Conservation (phyloP, 306 rosid genomes). For the Prunus mume region DNA sequence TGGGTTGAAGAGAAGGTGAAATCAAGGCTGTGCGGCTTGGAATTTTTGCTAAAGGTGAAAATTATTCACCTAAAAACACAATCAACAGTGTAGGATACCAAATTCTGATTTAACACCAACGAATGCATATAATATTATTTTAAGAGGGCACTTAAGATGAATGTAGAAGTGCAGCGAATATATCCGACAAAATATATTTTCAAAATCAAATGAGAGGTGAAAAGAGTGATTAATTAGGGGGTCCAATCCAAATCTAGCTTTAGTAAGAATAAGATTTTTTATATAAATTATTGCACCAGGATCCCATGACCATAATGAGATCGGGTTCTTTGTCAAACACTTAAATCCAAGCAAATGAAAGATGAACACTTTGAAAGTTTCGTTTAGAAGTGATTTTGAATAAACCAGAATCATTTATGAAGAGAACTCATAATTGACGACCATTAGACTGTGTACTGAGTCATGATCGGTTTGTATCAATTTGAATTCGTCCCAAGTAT, state of each 20-base stretch:
- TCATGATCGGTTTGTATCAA: too few relatives aligned
- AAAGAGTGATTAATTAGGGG: background rate
- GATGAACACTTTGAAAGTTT: background rate
- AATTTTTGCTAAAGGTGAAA: background rate
- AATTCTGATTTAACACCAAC: background rate
- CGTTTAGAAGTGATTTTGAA: too few relatives aligned
- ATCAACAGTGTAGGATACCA: background rate
- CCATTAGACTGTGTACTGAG: too few relatives aligned
- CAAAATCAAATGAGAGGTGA: slow-evolving; percentile 2
- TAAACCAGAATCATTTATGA: too few relatives aligned
- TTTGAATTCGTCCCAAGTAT: background rate
- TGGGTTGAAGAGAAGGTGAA: background rate
- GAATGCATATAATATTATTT: background rate
- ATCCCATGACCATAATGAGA: background rate
- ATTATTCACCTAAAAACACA: background rate
- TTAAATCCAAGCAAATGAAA: background rate
- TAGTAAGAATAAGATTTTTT: background rate
- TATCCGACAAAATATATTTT: slow-evolving; percentile 1
- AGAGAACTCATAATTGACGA: too few relatives aligned
- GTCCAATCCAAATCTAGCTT: slow-evolving; percentile 3
- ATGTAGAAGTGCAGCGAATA: slow-evolving; percentile 16
- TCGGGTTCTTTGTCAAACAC: background rate
- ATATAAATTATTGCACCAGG: slow-evolving; percentile 10
- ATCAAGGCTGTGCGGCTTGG: background rate
- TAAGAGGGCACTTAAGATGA: slow-evolving; percentile 3